These are phyloP conservation scores for Exutisphaerella laricina DNA, from an alignment of 2,329 filamentous ascomycete species.

Conservation along the genomic window DNA sequence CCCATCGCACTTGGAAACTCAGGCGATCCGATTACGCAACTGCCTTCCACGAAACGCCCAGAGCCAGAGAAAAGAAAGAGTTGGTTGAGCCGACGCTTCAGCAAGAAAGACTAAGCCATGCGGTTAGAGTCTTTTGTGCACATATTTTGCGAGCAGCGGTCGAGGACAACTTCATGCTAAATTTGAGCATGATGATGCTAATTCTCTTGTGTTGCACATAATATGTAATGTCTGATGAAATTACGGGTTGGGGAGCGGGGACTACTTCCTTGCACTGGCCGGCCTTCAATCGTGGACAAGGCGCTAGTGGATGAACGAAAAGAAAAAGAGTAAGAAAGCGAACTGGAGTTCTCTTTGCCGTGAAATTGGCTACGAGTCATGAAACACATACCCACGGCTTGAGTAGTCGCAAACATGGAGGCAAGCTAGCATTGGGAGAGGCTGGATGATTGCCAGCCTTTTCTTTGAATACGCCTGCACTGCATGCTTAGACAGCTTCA, in stretches of 20 bases:
- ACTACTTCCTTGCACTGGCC: neutral
- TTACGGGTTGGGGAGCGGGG: neutral
- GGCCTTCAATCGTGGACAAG: neutral
- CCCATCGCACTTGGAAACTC: conserved; percentile 28
- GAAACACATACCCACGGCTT: neutral
- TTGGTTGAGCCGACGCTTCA: conserved; percentile 81
- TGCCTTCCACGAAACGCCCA: conserved; percentile 25
- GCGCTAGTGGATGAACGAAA: neutral
- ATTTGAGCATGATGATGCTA: conserved; percentile 4
- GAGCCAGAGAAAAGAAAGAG: conserved; percentile 72
- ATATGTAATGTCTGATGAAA: conserved; percentile 9
- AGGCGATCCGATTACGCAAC: conserved; percentile 10
- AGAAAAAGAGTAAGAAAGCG: conserved; percentile 5
- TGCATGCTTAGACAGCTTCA: conserved; percentile 1
- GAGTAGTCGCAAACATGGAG: neutral
- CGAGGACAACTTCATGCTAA: neutral
- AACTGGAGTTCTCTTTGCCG: conserved; percentile 3
- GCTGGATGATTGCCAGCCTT: too few relatives aligned
- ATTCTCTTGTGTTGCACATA: conserved; percentile 7
- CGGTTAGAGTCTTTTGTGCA: too few relatives aligned
- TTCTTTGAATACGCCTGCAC: neutral
- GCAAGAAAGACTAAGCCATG: conserved; percentile 49
- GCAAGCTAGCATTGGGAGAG: neutral
- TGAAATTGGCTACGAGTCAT: conserved; percentile 6
- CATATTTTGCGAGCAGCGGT: neutral